phyloP scores from a whole-genome alignment of 176 grass and related monocot species.

The Eremochloa ophiuroides region DNA sequence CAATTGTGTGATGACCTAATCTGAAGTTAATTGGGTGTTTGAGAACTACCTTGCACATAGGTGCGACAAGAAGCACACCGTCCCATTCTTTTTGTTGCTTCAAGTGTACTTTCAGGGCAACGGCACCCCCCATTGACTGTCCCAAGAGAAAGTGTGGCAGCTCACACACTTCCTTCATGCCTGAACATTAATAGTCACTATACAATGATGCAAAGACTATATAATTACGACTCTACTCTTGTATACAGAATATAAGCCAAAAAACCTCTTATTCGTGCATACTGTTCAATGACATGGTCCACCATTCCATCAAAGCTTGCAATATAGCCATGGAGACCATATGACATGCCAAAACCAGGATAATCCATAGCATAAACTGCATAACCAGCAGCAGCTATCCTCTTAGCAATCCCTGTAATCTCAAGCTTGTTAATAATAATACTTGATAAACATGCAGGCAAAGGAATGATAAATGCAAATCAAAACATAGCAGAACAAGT shows the following conservation, averaged over 20 bases:
- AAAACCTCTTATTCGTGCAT: slow-evolving; percentile 64
- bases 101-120: slow-evolving; percentile 84
- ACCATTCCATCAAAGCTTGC: slow-evolving; percentile 96
- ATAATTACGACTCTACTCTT: slow-evolving; percentile 14
- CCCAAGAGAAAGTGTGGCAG: slow-evolving; percentile 81
- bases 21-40: not conserved
- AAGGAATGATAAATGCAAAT: slow-evolving; percentile 11
- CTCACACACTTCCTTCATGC: slow-evolving; percentile 44
- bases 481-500: slow-evolving; percentile 15
- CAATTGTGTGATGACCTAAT: not conserved
- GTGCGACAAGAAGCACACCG: slow-evolving; percentile 86
- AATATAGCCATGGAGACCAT: slow-evolving; percentile 95
- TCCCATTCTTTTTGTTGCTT: slow-evolving; percentile 82
- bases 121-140: slow-evolving; percentile 98
- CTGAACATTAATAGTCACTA: slow-evolving; percentile 36
- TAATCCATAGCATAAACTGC: slow-evolving; percentile 98
- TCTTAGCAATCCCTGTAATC: slow-evolving; percentile 75
- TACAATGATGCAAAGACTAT: slow-evolving; percentile 17
- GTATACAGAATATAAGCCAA: slow-evolving; percentile 14
- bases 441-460: slow-evolving; percentile 9
- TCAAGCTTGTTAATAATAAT: slow-evolving; percentile 26
- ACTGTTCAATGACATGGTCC: slow-evolving; percentile 96
- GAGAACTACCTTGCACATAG: slow-evolving; percentile 91
- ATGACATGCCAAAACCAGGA: slow-evolving; percentile 88
- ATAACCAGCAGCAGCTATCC: slow-evolving; percentile 76